phyloP scores from a whole-genome alignment of 2,329 filamentous ascomycete species.

The Aspergillus viridinutans region DNA sequence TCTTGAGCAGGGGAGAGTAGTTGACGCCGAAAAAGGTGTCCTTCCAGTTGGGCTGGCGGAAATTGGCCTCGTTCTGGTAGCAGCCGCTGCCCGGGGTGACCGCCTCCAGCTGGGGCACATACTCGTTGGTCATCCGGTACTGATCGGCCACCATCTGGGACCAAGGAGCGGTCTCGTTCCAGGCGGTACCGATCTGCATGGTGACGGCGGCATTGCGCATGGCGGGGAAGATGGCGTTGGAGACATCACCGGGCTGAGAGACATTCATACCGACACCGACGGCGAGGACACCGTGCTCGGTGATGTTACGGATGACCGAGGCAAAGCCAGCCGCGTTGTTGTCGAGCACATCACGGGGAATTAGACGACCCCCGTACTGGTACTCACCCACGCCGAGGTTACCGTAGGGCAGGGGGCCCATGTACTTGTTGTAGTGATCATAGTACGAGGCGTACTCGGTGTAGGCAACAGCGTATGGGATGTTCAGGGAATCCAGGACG shows the following conservation, averaged over 20 bases:
- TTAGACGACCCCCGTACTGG: constrained; percentile 32
- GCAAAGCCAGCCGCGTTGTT: constrained; percentile 27
- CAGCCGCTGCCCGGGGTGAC: constrained; percentile 36
- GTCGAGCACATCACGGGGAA: constrained; percentile 31
- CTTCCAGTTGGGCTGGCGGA: constrained; percentile 40
- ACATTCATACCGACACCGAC: constrained; percentile 40
- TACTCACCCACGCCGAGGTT: constrained; percentile 22
- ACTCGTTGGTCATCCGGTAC: constrained; percentile 37
- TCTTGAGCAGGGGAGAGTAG: constrained; percentile 30
- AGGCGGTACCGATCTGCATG: constrained; percentile 31
- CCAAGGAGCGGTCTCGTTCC: constrained; percentile 38
- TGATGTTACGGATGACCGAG: constrained; percentile 31
- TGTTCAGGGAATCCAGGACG: constrained; percentile 36
- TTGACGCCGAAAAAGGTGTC: constrained; percentile 42
- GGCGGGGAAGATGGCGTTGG: constrained; percentile 39
- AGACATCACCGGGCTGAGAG: constrained; percentile 29
- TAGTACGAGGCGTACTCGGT: constrained; percentile 31
- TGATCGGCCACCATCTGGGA: constrained; percentile 34
- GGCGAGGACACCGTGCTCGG: constrained; percentile 29
- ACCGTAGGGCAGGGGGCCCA: constrained; percentile 27
- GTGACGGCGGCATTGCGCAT: constrained; percentile 38
- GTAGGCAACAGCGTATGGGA: constrained; percentile 29
- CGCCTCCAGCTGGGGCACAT: constrained; percentile 36
- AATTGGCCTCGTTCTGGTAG: constrained; percentile 45
- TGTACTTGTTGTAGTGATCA: constrained; percentile 31